Conservation (phyloP, 1,284 basidiomycete genomes). For the Wallemia ichthyophaga region DNA sequence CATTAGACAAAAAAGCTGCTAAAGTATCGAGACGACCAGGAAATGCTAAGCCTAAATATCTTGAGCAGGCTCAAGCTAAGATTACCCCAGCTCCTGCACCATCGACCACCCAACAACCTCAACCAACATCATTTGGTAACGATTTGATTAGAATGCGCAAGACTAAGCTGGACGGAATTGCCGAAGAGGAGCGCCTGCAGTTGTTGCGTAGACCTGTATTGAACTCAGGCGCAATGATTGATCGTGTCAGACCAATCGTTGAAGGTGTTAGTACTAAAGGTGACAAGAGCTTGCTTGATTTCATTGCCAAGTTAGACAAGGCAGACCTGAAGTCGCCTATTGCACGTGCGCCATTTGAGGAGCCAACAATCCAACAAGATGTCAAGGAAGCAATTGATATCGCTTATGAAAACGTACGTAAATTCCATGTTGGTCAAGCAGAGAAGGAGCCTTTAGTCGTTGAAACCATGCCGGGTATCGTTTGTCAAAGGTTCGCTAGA, state of each 20-base stretch:
- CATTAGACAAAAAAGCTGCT: conserved; percentile 56
- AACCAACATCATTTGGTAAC: background rate
- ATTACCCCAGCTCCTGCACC: conserved; percentile 1
- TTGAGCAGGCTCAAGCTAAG: conserved; percentile 15
- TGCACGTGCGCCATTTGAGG: conserved; percentile 33
- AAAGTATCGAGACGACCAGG: conserved; percentile 69
- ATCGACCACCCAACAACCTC: background rate
- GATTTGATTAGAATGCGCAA: background rate
- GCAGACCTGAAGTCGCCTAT: conserved; percentile 31
- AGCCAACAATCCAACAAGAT: conserved; percentile 7
- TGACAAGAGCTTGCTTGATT: conserved; percentile 56
- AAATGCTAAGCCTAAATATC: conserved; percentile 73
- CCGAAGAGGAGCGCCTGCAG: background rate
- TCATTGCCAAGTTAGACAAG: conserved; percentile 82
- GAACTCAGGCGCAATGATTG: conserved; percentile 76
- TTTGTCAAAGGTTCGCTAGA: conserved; percentile 72
- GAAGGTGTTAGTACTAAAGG: conserved; percentile 55
- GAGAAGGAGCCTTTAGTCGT: conserved; percentile 42
- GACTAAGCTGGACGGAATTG: background rate
- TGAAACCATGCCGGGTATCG: conserved; percentile 93
- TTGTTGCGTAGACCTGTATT: conserved; percentile 73
- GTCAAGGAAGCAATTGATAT: conserved; percentile 41
- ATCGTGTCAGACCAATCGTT: conserved; percentile 81
- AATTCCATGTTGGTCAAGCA: conserved; percentile 63
- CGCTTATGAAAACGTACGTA: conserved; percentile 72